A percentile compares a stretch with the other conserved stretches of the same genome.
Conservation (phyloP, 176 grass and related monocot species). For the Cenchrus purpureus region DNA sequence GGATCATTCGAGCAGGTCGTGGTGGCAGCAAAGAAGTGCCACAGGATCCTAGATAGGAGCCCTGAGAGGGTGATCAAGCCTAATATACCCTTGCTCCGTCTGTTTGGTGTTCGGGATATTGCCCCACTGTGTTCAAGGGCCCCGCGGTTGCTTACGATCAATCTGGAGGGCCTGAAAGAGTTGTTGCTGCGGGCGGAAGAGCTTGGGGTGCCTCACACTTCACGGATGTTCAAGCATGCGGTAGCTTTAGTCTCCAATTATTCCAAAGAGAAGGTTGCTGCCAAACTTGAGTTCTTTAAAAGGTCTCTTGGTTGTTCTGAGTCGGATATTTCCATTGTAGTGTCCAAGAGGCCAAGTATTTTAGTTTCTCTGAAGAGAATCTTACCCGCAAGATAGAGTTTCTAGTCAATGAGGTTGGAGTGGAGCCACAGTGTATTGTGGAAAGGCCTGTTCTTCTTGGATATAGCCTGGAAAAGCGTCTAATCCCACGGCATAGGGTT, state of each 20-base stretch:
- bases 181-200: constrained; percentile 24
- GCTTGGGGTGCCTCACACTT: constrained; percentile 29
- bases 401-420: constrained; percentile 28
- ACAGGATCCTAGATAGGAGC: neutral
- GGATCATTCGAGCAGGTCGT: constrained; percentile 26
- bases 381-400: constrained; percentile 35
- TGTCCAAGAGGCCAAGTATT: constrained; percentile 17
- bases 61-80: constrained; percentile 36
- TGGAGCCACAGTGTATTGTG: constrained; percentile 27
- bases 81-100: constrained; percentile 38
- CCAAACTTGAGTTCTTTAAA: constrained; percentile 44
- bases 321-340: neutral
- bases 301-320: constrained; percentile 41
- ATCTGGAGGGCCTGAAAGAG: neutral
- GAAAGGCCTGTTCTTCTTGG: constrained; percentile 9
- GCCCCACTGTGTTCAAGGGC: neutral
- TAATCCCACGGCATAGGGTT: constrained; percentile 27
- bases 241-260: neutral
- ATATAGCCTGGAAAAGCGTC: constrained; percentile 50
- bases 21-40: neutral
- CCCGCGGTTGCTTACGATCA: constrained; percentile 2
- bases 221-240: constrained; percentile 19
- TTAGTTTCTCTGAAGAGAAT: neutral
- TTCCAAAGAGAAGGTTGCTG: constrained; percentile 13
- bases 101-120: constrained; percentile 44